A percentile compares a stretch with the other conserved stretches of the same genome.
phyloP scores from a whole-genome alignment of 1,139 yeast species.

The Sugiyamaella novakii region DNA sequence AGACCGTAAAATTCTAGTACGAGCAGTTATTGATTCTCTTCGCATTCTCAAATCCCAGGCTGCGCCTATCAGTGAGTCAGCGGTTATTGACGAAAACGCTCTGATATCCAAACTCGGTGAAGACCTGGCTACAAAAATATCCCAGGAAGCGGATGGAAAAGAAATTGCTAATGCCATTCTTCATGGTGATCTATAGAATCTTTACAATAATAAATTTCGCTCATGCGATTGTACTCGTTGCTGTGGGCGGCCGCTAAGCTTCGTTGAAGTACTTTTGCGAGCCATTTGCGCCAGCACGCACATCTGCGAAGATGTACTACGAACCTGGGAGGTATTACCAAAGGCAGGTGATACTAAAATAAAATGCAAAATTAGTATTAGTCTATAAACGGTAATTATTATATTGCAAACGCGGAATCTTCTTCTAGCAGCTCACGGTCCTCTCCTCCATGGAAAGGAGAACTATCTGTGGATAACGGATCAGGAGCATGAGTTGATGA shows the following conservation, averaged over 20 bases:
- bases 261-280: too few species aligned
- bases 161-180: constrained; percentile 69
- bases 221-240: too few species aligned
- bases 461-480: constrained; percentile 4
- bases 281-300: too few species aligned
- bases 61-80: constrained; percentile 28
- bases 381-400: too few species aligned
- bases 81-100: constrained; percentile 45
- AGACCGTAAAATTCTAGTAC: constrained; percentile 31
- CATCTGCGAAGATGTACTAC: too few species aligned
- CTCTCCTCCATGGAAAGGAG: constrained; percentile 11
- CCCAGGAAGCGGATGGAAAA: constrained; percentile 56
- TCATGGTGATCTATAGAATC: constrained; percentile 57
- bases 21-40: constrained; percentile 40
- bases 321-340: too few species aligned
- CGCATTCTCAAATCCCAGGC: constrained; percentile 36
- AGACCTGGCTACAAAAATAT: constrained; percentile 54
- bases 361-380: constrained; percentile 11
- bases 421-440: constrained; percentile 8
- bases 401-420: constrained; percentile 3
- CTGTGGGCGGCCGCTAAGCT: too few species aligned
- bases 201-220: too few species aligned
- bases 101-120: constrained; percentile 64
- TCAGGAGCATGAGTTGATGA: constrained; percentile 1
- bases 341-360: not conserved